Evolutionary conservation across 306 rosid genomes (phyloP).

Genomic region (Cyclanthera cordifolia): DNA sequence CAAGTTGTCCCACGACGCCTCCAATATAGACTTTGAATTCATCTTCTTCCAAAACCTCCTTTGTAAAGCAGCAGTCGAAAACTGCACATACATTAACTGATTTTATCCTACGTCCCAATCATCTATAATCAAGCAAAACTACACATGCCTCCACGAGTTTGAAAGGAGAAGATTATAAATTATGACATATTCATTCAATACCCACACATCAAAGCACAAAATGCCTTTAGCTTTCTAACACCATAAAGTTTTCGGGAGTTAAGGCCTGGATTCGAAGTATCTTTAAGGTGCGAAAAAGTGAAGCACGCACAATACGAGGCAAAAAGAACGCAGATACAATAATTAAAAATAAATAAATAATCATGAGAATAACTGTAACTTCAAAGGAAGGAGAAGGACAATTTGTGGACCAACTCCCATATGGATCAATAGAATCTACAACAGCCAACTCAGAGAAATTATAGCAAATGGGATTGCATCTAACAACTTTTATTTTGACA

Average conservation of each 20-base stretch:
- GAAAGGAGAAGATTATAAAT: not conserved
- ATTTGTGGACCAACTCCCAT: not conserved
- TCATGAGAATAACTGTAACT: not conserved
- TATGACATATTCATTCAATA: not conserved
- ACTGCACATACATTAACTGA: constrained; percentile 34
- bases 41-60: constrained; percentile 65
- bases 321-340: not conserved
- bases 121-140: not conserved
- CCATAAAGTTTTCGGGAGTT: not conserved
- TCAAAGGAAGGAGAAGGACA: not conserved
- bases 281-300: not conserved
- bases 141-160: not conserved
- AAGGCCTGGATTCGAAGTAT: not conserved
- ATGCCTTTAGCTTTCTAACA: too few species aligned
- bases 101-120: not conserved
- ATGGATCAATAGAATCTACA: constrained; percentile 3
- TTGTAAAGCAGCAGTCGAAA: constrained; percentile 87
- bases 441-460: not conserved
- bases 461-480: not conserved
- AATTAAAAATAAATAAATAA: not conserved
- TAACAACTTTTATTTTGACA: not conserved
- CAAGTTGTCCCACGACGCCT: constrained; percentile 60
- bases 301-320: not conserved
- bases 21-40: constrained; percentile 59
- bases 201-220: not conserved